Base-by-base conservation (phyloP, 2,329 filamentous ascomycete genomes). In the Epichloe coenophiala region DNA sequence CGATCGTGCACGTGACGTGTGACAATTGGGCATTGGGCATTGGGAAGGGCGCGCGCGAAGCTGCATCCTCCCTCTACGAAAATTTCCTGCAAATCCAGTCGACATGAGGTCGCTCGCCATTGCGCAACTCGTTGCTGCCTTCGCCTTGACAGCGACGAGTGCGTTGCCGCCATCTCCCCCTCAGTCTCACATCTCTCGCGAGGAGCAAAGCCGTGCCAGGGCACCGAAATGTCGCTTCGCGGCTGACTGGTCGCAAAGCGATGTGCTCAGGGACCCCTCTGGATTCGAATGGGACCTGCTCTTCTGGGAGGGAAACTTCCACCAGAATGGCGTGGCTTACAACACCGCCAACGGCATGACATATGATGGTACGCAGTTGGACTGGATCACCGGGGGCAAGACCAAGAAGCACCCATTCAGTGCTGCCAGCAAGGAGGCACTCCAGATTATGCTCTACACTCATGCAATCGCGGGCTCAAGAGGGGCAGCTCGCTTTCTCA, bases 291-390 rank as follows among this genome's bases (percentile, higher is more conserved):
- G 60, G 54, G 62, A 70, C 46, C 53, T 71, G 15, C 52, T 71
- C 13, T 70, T 66, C 54, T 71, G 68, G 68, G 70, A 72, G 53
- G 69, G 67, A n/a, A 63, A 67, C 23, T 71, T 71, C 36, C 68
- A 71, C 48, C 65, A 67, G 46, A 64, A 70, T 47, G 61, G 66
- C 21, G 60, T 71, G 3, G 60, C 63, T 9, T 71, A 70, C 55
- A 71, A 71, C 50, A 53, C 58, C 2, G 57, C 56, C 15, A 72
- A 71, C 51, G 70, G 68, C 47, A 69, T 71, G 64, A 63, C 65
- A 5, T 70, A 70, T 45, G 67, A 69, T 49, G 67, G 68, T 5
- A 66, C 65, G 0, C 62, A 68, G 49, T 57, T 69, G 33, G 62
- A 71, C 51, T 67, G 61, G 59, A 54, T 55, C 8, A 68, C 67